A percentile compares a stretch with the other conserved stretches of the same genome.
Evolutionary conservation across 805 yeast genomes (phyloP).

Genomic region (Kazachstania martiniae): DNA sequence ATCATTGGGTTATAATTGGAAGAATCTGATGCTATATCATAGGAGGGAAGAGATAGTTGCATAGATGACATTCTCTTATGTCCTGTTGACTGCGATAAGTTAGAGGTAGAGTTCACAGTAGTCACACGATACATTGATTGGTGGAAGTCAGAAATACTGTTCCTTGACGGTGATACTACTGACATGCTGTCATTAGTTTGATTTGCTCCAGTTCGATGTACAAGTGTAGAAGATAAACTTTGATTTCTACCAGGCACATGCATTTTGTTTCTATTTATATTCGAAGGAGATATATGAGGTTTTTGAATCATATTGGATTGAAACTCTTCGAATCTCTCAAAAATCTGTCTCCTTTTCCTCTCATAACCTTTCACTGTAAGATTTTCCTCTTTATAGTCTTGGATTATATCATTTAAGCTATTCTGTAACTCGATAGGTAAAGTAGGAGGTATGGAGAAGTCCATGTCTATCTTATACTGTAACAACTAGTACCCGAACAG

Average conservation of each 20-base stretch:
- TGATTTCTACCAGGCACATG: slow-evolving; percentile 13
- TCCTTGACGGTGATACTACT: slow-evolving; percentile 2
- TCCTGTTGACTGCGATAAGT: slow-evolving; percentile 7
- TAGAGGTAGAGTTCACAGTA: slow-evolving; percentile 21
- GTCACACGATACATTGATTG: slow-evolving; percentile 19
- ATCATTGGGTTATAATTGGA: slow-evolving; percentile 23
- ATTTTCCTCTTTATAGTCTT: slow-evolving; percentile 56
- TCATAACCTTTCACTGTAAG: slow-evolving; percentile 64
- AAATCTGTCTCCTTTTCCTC: slow-evolving; percentile 36
- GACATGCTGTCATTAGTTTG: slow-evolving; percentile 4
- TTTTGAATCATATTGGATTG: not conserved
- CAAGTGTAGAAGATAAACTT: slow-evolving; percentile 7
- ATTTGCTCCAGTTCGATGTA: not conserved
- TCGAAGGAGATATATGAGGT: slow-evolving; percentile 3
- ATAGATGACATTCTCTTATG: slow-evolving; percentile 12
- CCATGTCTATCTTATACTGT: no score
- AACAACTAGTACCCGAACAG: no score
- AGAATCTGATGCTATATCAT: slow-evolving; percentile 7
- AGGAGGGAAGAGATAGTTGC: slow-evolving; percentile 27
- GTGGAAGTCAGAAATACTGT: not conserved
- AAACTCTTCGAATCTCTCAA: slow-evolving; percentile 5
- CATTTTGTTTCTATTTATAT: slow-evolving; percentile 5
- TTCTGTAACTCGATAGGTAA: slow-evolving; percentile 29
- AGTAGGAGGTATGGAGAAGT: slow-evolving; percentile 38
- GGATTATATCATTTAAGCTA: slow-evolving; percentile 33